Conservation (phyloP, 179 eudicot species). For the Actinidia chinensis region DNA sequence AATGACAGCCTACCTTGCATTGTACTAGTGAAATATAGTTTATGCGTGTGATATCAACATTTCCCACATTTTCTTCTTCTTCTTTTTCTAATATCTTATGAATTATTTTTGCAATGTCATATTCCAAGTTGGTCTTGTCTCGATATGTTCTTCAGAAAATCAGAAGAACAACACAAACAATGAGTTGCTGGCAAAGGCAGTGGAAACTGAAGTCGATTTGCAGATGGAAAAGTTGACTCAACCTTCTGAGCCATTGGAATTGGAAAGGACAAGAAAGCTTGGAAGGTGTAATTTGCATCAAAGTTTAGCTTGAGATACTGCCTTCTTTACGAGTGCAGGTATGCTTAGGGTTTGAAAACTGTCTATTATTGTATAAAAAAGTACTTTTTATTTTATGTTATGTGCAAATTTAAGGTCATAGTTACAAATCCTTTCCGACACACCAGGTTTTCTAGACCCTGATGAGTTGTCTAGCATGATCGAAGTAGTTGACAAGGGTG, state of each 20-base stretch:
- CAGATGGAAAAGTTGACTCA: slow-evolving; percentile 27
- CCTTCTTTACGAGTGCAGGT: slow-evolving; percentile 91
- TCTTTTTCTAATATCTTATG: background rate
- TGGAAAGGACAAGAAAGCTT: slow-evolving; percentile 34
- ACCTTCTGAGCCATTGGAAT: slow-evolving; percentile 39
- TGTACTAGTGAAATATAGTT: background rate
- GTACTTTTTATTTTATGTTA: background rate
- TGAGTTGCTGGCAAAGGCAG: slow-evolving; percentile 21
- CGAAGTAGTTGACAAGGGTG: slow-evolving; percentile 45
- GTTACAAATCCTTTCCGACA: slow-evolving; percentile 5
- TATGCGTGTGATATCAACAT: background rate
- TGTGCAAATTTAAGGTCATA: slow-evolving; percentile 12
- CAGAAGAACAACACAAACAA: background rate
- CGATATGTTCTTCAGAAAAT: slow-evolving; percentile 17
- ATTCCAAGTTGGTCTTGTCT: background rate
- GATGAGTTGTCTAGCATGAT: slow-evolving; percentile 87
- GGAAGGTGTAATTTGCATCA: slow-evolving; percentile 76
- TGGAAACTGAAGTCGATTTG: background rate
- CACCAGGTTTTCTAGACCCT: slow-evolving; percentile 75
- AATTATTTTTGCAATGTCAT: background rate
- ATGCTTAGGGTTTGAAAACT: slow-evolving; percentile 14
- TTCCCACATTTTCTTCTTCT: background rate
- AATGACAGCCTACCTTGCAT: too few relatives aligned
- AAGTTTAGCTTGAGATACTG: slow-evolving; percentile 96
- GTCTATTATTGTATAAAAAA: background rate